phyloP scores from a whole-genome alignment of 306 rosid species.

The Sicyos edulis region DNA sequence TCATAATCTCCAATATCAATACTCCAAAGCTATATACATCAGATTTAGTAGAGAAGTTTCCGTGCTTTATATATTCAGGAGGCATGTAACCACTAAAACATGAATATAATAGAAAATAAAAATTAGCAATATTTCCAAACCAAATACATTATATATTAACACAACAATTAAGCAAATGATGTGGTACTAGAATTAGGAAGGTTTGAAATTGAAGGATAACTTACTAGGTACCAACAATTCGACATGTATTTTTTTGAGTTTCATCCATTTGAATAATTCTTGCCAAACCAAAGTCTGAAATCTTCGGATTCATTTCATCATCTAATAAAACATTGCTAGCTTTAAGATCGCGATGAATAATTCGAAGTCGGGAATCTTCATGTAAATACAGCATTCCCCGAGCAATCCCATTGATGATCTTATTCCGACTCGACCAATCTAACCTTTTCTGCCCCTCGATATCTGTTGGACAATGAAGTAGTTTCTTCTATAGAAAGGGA shows the following conservation, averaged over 20 bases:
- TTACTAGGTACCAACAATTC: conserved; percentile 36
- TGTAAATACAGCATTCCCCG: conserved; percentile 33
- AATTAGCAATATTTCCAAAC: too few species aligned
- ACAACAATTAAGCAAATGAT: too few species aligned
- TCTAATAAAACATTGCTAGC: conserved; percentile 39
- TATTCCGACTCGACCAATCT: conserved; percentile 37
- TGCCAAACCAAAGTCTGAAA: conserved; percentile 43
- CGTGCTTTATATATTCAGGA: conserved; percentile 21
- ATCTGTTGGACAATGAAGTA: conserved; percentile 16
- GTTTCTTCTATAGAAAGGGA: too few species aligned
- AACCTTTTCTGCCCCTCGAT: conserved; percentile 16
- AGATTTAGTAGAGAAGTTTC: conserved; percentile 12
- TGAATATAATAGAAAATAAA: background rate
- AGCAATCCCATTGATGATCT: conserved; percentile 30
- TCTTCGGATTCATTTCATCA: conserved; percentile 33
- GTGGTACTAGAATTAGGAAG: background rate
- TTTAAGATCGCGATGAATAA: conserved; percentile 13
- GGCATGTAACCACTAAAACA: conserved; percentile 21
- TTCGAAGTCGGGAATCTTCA: conserved; percentile 32
- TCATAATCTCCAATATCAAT: conserved; percentile 24
- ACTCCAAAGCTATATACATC: conserved; percentile 29
- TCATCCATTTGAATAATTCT: conserved; percentile 32
- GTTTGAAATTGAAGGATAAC: background rate
- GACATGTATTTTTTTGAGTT: conserved; percentile 31
- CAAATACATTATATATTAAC: too few species aligned